These are phyloP conservation scores for Nitzschia putrida DNA, from an alignment of 108 stramenopile species.

Conservation along the genomic window DNA sequence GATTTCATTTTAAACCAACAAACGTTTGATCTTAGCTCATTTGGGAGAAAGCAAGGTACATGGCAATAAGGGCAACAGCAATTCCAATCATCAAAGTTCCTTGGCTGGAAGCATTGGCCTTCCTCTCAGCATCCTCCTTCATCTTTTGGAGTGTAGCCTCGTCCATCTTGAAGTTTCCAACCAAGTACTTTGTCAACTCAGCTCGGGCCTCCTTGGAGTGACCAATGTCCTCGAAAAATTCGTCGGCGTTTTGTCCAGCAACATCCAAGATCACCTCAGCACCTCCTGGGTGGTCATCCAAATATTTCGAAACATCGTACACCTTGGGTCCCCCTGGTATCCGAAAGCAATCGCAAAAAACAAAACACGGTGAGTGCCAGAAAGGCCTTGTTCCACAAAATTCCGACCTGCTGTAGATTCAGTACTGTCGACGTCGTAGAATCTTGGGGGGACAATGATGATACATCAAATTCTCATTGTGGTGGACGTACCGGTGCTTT, in stretches of 20 bases:
- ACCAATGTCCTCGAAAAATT: constrained; percentile 98
- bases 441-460: background rate
- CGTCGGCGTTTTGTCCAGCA: constrained; percentile 90
- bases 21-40: constrained; percentile 12
- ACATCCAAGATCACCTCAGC: constrained; percentile 93
- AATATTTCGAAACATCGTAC: constrained; percentile 95
- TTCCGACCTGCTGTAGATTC: background rate
- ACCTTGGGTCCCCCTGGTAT: constrained; percentile 90
- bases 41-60: constrained; percentile 48
- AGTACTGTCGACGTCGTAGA: background rate
- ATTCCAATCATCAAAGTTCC: constrained; percentile 34
- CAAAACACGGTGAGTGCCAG: constrained; percentile 1
- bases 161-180: constrained; percentile 77
- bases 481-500: constrained; percentile 73
- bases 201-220: constrained; percentile 92
- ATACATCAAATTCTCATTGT: background rate
- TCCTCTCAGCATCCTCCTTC: constrained; percentile 63
- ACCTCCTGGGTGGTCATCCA: constrained; percentile 97
- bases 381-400: no score
- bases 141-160: constrained; percentile 68
- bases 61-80: constrained; percentile 43
- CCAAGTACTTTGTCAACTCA: constrained; percentile 78
- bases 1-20: no score
- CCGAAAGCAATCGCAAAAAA: background rate
- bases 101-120: constrained; percentile 11